phyloP scores from a whole-genome alignment of 208 protist species.

The Trypanosoma boissoni region DNA sequence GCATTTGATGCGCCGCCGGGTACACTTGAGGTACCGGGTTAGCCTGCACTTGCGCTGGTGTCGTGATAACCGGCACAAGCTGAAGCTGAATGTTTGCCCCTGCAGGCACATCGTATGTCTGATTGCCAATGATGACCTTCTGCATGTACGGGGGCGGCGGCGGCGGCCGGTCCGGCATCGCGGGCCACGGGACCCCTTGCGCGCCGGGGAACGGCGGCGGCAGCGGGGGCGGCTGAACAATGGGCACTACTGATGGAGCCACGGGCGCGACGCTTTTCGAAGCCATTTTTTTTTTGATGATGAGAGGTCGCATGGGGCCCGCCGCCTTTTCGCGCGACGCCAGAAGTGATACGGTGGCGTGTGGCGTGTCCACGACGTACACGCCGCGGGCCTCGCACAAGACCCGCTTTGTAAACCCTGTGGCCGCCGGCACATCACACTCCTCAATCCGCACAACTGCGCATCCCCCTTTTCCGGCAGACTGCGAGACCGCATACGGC shows the following conservation, averaged over 20 bases:
- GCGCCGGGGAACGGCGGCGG: conserved; percentile 16
- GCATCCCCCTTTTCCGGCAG: conserved; percentile 18
- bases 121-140: conserved; percentile 50
- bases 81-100: conserved; percentile 59
- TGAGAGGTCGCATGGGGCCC: conserved; percentile 9
- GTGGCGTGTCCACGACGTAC: conserved; percentile 16
- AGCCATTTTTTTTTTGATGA: conserved; percentile 15
- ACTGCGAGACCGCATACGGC: conserved; percentile 19
- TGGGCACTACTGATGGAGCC: neutral
- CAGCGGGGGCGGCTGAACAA: neutral
- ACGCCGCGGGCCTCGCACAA: conserved; percentile 28
- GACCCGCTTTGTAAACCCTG: conserved; percentile 22
- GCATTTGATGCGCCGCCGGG: neutral
- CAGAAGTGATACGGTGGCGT: conserved; percentile 14
- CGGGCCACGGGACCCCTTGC: neutral
- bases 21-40: neutral
- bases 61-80: conserved; percentile 55
- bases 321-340: conserved; percentile 19
- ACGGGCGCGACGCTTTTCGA: neutral
- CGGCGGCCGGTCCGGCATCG: neutral
- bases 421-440: conserved; percentile 16
- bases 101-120: conserved; percentile 48
- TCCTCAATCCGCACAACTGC: conserved; percentile 24
- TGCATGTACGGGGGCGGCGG: conserved; percentile 46
- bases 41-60: conserved; percentile 6